These are phyloP conservation scores for Eucalyptus curtisii DNA, from an alignment of 345 rosid genomes.

Conservation along the genomic window DNA sequence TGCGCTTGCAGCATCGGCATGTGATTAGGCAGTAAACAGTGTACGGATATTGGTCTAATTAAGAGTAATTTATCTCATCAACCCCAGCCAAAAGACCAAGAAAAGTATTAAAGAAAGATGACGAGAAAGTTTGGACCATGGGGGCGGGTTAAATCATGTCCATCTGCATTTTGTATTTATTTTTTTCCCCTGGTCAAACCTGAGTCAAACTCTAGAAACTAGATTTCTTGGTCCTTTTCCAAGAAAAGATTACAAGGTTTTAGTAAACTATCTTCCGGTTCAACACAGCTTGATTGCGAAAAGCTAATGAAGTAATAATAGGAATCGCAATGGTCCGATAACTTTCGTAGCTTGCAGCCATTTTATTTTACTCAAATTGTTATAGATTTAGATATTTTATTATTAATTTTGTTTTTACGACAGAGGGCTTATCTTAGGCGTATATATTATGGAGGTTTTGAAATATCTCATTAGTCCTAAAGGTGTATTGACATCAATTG, in stretches of 20 bases:
- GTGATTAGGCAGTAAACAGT: not conserved
- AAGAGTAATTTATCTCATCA: not conserved
- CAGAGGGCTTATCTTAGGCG: not conserved
- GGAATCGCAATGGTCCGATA: not conserved
- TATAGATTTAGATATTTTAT: not conserved
- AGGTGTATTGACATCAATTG: not conserved
- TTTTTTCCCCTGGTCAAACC: not conserved
- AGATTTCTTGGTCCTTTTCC: not conserved
- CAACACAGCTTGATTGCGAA: not conserved
- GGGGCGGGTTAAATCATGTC: not conserved
- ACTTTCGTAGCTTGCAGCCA: not conserved
- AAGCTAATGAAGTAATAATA: not conserved
- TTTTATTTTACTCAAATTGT: not conserved
- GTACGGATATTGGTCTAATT: not conserved
- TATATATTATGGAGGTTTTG: not conserved
- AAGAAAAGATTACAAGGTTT: not conserved
- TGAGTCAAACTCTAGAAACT: not conserved
- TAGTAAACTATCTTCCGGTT: not conserved
- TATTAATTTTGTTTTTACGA: not conserved
- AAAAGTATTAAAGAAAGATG: not conserved
- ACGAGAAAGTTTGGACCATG: not conserved
- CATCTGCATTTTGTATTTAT: not conserved
- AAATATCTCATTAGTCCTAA: not conserved
- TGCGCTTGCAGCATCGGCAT: not conserved
- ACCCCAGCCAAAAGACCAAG: not conserved